phyloP scores from a whole-genome alignment of 208 protist genomes.

The Angomonas ambiguus region DNA sequence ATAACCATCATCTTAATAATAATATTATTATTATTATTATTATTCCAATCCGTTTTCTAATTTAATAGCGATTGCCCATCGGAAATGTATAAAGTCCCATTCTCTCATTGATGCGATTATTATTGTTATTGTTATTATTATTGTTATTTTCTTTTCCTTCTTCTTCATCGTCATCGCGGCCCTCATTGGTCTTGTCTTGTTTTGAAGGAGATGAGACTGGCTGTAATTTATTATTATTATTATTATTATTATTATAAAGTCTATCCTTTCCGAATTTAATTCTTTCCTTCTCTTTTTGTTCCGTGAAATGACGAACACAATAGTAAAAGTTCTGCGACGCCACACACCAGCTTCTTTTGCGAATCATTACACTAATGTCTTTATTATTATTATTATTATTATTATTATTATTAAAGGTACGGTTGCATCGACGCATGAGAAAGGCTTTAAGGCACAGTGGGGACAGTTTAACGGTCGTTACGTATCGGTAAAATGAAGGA shows the following conservation, averaged over 20 bases:
- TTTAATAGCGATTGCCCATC: no score
- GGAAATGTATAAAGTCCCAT: not conserved
- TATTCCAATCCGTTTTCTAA: no score
- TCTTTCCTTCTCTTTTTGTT: not conserved
- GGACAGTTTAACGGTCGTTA: no score
- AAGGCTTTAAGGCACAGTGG: no score
- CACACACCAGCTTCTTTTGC: no score
- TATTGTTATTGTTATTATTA: slow-evolving; percentile 11
- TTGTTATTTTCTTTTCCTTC: slow-evolving; percentile 54
- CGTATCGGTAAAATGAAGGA: no score
- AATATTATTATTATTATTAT: slow-evolving; percentile 14
- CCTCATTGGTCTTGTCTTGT: slow-evolving; percentile 17
- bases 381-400: no score
- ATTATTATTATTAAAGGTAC: not conserved
- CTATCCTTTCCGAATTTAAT: not conserved
- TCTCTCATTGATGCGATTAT: not conserved
- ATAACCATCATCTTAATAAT: not conserved
- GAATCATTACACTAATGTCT: no score
- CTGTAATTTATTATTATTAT: slow-evolving; percentile 1
- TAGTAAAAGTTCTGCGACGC: no score
- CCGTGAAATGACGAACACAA: not conserved
- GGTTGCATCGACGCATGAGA: no score
- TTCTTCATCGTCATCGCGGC: slow-evolving; percentile 30
- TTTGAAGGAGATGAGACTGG: not conserved
- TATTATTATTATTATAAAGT: slow-evolving; percentile 1